Evolutionary conservation across 2,329 filamentous ascomycete species (phyloP), one percentile per base, ranked within the genome.

Genomic region (Aspergillus alliaceus): DNA sequence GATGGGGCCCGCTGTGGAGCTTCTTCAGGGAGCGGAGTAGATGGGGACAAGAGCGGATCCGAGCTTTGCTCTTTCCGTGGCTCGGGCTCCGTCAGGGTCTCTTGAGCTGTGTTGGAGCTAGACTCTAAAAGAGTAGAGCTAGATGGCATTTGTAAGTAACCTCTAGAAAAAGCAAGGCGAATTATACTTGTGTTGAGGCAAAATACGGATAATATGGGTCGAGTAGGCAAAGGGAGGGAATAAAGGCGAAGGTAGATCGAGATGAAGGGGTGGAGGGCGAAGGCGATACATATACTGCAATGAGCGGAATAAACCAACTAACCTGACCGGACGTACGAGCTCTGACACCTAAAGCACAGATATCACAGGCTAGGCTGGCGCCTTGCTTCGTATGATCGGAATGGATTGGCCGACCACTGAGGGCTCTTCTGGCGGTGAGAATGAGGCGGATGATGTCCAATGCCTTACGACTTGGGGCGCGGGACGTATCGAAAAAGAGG

Each of bases 1-100:
- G 49, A 49, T 39, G 49, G 60, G 60, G 56, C 55, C 55, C 61
- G 62, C 52, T 64, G 65, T 59, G 60, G 63, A 62, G 64, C 64
- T 59, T 63, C 63, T 58, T 63, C 61, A 20, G 57, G 50, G n/a
- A 59, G 63, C 37, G 67, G 64, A 60, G 27, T 7, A 47, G 25
- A 29, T 29, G 44, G 44, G 25, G 44, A 31, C 27, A 47, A 47
- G 24, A 47, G 27, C 39, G 53, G 51, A 61, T 59, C 46, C 60
- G 62, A 59, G 59, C 57, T 56, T 65, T 59, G 63, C 54, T 66
- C 64, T 47, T 35, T 59, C 39, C 59, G 60, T 51, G 62, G 58
- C 31, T 66, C 63, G 22, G 54, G 44, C 44, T 61, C 60, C 32
- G 54, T 51, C 31, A 52, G 47, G 24, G 57, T 29, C 20, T 57